Evolutionary conservation across 2,329 filamentous ascomycete genomes (phyloP), one percentile per base, ranked within the genome.

Genomic region (Dryadomyces sulphureus): DNA sequence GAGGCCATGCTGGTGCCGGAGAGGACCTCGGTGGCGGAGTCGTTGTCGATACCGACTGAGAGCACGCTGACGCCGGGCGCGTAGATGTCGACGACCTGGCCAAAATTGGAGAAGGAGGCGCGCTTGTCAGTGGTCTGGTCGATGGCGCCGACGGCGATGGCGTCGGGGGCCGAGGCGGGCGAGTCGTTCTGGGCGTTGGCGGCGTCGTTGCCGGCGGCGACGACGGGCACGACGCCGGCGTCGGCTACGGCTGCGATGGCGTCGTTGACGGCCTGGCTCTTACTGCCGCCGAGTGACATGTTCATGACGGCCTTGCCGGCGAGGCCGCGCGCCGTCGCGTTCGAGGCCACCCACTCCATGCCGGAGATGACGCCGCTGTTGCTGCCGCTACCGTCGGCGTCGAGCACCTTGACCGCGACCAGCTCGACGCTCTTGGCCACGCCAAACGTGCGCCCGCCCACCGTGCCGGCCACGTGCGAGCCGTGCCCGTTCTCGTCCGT

Each of bases 401-500:
- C 69, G n/a, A 79, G 65, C 7, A 80, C 49, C 39, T 51, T 51
- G 45, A 51, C 49, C 20, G 48, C 49, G 16, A 48, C 46, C 8
- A 52, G 46, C 24, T 45, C 61, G 47, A 67, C 68, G 45, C 69
- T 69, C 63, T 79, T 79, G 54, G 77, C 73, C 5, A 81, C 75
- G 51, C 78, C 78, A 48, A 74, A 80, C 3, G 72, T 79, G 45
- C 62, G 65, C 30, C 75, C 74, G 20, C 65, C 78, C 38, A 79
- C 72, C 16, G 75, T 81, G 21, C 75, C 78, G 9, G 75, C 69
- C 22, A 79, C 75, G 62, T 81, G 79, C 46, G 67, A 77, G 36
- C 78, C 78, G 59, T 81, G 78, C 12, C 77, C 77, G 54, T 79
- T 75, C 52, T 72, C 65, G 45, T 79, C 75, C 4, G 65, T 66